Percentiles rank a stretch among this genome's conserved stretches.
These are phyloP conservation scores for Modicella reniformis DNA, from an alignment of 371 early-diverging fungal genomes.

Conservation along the genomic window DNA sequence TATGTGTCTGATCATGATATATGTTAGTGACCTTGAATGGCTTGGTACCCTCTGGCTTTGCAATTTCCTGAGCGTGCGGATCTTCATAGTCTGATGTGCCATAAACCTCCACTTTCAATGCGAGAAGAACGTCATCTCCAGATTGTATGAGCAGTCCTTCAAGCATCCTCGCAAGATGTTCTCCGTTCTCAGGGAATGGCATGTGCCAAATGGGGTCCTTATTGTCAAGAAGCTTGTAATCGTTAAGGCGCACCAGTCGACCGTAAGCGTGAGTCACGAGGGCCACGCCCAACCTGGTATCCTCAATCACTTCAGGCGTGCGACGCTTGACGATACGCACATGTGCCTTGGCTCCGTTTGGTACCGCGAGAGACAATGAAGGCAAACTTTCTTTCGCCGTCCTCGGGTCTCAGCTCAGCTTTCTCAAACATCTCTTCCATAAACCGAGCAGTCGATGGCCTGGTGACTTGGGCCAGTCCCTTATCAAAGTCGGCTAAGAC, in stretches of 20 bases:
- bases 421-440: slow-evolving; percentile 19
- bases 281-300: slow-evolving; percentile 3
- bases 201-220: slow-evolving; percentile 8
- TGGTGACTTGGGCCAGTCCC: slow-evolving; percentile 8
- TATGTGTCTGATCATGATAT: slow-evolving; percentile 7
- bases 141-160: slow-evolving; percentile 7
- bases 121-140: slow-evolving; percentile 2
- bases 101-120: slow-evolving; percentile 16
- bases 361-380: slow-evolving; percentile 1
- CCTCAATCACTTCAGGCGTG: neutral
- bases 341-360: neutral
- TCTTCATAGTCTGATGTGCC: slow-evolving; percentile 1
- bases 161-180: neutral
- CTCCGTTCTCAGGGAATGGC: slow-evolving; percentile 2
- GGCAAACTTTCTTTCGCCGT: slow-evolving; percentile 7
- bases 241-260: neutral
- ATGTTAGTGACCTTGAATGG: neutral
- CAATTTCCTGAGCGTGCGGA: neutral
- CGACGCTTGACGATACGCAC: slow-evolving; percentile 6
- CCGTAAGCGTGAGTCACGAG: slow-evolving; percentile 7
- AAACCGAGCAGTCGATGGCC: slow-evolving; percentile 16
- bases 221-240: slow-evolving; percentile 2
- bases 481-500: slow-evolving; percentile 12
- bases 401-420: slow-evolving; percentile 28
- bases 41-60: neutral